Evolutionary conservation across 768 basidiomycete species (phyloP).

Genomic region (Tulasnella sp.): DNA sequence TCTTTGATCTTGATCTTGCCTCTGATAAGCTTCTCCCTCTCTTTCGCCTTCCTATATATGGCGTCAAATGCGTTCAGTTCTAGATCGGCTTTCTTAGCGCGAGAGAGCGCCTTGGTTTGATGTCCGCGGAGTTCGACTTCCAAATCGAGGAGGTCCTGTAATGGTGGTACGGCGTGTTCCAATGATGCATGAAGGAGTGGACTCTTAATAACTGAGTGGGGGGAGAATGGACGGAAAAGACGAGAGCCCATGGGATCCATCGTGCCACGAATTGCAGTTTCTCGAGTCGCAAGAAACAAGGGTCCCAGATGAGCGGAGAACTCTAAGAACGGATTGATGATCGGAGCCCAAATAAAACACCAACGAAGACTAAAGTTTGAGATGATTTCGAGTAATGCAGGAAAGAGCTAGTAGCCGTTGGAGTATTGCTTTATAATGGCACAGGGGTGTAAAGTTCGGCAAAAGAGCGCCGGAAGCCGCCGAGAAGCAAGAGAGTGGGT

Average conservation of each 20-base stretch:
- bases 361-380: no score
- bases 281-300: no score
- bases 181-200: constrained; percentile 46
- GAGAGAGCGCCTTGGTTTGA: constrained; percentile 45
- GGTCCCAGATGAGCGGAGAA: no score
- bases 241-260: neutral
- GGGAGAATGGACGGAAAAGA: constrained; percentile 31
- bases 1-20: constrained; percentile 54
- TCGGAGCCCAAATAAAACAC: no score
- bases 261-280: no score
- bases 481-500: no score
- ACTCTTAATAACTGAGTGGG: constrained; percentile 44
- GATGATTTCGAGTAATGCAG: no score
- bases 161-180: constrained; percentile 55
- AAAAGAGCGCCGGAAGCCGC: no score
- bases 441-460: no score
- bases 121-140: constrained; percentile 49
- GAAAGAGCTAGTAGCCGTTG: no score
- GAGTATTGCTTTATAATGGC: no score
- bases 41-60: constrained; percentile 41
- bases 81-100: constrained; percentile 63
- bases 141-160: constrained; percentile 59
- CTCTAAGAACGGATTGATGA: no score
- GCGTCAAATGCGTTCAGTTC: constrained; percentile 67
- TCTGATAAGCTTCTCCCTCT: constrained; percentile 27